Percentiles rank a stretch among this genome's conserved stretches.
phyloP scores from a whole-genome alignment of 257 asterid genomes.

The Solanum gandarillasii region DNA sequence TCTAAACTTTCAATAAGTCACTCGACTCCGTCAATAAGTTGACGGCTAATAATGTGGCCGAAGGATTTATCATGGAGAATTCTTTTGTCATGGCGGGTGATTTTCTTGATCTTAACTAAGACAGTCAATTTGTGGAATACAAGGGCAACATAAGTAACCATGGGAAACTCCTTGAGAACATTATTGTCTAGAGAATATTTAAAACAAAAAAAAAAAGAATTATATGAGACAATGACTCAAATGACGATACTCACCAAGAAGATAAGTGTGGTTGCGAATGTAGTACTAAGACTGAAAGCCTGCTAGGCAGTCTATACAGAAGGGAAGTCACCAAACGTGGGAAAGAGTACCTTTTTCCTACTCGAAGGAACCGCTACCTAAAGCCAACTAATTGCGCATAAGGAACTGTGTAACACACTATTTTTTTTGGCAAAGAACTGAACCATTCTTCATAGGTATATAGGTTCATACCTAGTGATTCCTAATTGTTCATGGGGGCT shows the following conservation, averaged over 20 bases:
- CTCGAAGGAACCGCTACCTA: neutral
- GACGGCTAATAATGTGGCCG: neutral
- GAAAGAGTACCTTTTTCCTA: no score
- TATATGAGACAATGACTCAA: neutral
- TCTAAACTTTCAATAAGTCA: neutral
- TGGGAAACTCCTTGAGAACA: neutral
- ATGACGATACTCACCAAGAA: neutral
- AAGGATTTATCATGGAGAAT: neutral
- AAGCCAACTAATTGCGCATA: no score
- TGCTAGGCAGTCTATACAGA: no score
- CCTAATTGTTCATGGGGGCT: no score
- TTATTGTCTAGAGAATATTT: neutral
- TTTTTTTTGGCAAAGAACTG: no score
- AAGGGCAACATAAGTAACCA: neutral
- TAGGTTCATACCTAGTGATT: no score
- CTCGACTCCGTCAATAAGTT: no score
- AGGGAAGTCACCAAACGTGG: no score
- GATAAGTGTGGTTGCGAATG: neutral
- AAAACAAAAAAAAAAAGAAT: no score
- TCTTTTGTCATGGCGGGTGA: neutral
- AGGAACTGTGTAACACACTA: no score
- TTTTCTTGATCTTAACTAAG: neutral
- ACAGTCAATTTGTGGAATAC: neutral
- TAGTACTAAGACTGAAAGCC: no score
- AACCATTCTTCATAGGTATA: no score